Base-by-base conservation (phyloP, 768 basidiomycete genomes). In the Pleurotus sapidus region DNA sequence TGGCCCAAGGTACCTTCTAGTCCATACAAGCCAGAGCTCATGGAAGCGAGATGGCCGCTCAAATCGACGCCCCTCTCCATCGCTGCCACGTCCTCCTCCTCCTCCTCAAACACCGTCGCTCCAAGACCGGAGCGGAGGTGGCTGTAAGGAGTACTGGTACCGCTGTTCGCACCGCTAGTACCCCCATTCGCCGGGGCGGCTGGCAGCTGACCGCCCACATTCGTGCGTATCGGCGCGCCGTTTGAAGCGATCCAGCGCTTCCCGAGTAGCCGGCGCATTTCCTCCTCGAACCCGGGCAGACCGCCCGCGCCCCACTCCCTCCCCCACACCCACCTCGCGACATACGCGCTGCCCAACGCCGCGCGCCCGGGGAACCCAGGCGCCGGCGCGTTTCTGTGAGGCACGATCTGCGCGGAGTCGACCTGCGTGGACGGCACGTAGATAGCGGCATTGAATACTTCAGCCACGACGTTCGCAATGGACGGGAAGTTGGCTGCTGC, bases 261-360 rank as follows among this genome's bases (percentile, higher is more conserved):
- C 46, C 81, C 81, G 38, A 90, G 74, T 49, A 93, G 64, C 63
- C 89, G 72, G 57, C 82, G 77, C 55, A 92, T 81, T 71, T 93
- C 91, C 57, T 93, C 92, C 66, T 93, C 91, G 61, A 88, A 93
- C 23, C 81, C 84, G 20, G 80, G 82, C 20, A 84, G 74, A 5
- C 81, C 73, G 37, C 77, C 73, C 3, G 74, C 65, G 20, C 73
- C 72, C 75, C 76, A 68, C 63, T 90, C 87, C 61, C 84, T 80
- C 40, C 88, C 84, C 91, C 90, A 93, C 43, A 90, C 86, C 91
- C 92, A 94, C 6, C 92, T 79, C 25, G 91, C 92, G 42, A 90
- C 73, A 65, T 91, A 93, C 1, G 91, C 89, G 0, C 83, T 81
- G 0, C 91, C 91, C 3, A 93, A 73, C 0, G 88, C 78, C 1